Percentiles rank a stretch among this genome's conserved stretches.
Conservation (phyloP, 1,284 basidiomycete species). For the Hymenochaete sp. region DNA sequence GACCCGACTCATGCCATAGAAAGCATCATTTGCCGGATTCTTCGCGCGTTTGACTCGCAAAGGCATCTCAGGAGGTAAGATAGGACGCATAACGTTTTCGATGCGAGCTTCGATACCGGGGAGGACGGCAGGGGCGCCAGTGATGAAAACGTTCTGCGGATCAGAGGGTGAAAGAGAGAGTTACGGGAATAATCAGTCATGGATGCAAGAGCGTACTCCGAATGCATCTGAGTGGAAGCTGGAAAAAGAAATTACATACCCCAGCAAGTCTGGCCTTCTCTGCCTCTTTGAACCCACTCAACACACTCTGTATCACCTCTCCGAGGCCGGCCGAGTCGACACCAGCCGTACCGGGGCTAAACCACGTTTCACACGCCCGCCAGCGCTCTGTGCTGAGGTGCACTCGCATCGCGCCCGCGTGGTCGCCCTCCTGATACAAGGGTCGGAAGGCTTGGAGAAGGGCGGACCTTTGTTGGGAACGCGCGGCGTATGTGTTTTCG, state of each 20-base stretch:
- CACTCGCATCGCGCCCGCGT: slow-evolving; percentile 66
- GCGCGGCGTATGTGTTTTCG: slow-evolving; percentile 76
- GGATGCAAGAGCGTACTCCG: too few relatives aligned
- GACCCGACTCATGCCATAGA: slow-evolving; percentile 90
- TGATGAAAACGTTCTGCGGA: slow-evolving; percentile 80
- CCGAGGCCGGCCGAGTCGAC: slow-evolving; percentile 91
- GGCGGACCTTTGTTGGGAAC: slow-evolving; percentile 70
- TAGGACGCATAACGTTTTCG: slow-evolving; percentile 62
- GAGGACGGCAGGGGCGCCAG: slow-evolving; percentile 74
- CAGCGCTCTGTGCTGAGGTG: slow-evolving; percentile 93
- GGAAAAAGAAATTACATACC: slow-evolving; percentile 24
- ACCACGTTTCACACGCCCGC: slow-evolving; percentile 89
- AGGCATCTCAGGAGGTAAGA: slow-evolving; percentile 71
- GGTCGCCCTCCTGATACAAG: slow-evolving; percentile 59
- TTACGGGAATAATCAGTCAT: too few relatives aligned
- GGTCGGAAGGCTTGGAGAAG: slow-evolving; percentile 81
- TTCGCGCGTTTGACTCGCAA: slow-evolving; percentile 53
- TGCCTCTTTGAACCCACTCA: slow-evolving; percentile 68
- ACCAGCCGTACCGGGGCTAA: slow-evolving; percentile 89
- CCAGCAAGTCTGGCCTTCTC: slow-evolving; percentile 49
- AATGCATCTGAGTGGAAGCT: neutral
- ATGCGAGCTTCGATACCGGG: slow-evolving; percentile 68
- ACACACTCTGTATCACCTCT: slow-evolving; percentile 81
- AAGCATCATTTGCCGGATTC: slow-evolving; percentile 75
- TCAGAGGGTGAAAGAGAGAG: slow-evolving; percentile 18